These are phyloP conservation scores for Talaromyces islandicus DNA, from an alignment of 2,329 filamentous ascomycete species.

Conservation along the genomic window DNA sequence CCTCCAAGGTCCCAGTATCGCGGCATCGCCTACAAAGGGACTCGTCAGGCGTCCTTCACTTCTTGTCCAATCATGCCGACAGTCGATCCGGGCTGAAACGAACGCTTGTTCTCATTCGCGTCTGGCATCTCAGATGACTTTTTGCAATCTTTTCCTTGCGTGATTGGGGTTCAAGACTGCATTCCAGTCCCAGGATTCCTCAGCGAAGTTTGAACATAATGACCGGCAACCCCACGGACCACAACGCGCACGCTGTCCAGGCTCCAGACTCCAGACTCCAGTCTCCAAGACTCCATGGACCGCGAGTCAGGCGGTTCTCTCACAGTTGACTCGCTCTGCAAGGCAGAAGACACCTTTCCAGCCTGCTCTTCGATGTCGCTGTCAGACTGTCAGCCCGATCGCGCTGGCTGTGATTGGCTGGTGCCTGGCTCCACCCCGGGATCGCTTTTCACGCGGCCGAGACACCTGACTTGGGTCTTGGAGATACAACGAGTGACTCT, in stretches of 20 bases:
- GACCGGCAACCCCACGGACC: neutral
- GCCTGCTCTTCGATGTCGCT: neutral
- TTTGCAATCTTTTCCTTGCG: neutral
- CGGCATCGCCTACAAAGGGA: neutral
- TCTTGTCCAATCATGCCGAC: neutral
- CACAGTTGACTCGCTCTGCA: too few relatives aligned
- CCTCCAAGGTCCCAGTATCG: conserved; percentile 17
- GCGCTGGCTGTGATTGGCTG: conserved; percentile 6
- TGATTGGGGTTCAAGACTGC: neutral
- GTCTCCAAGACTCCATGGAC: too few relatives aligned
- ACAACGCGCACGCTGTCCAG: neutral
- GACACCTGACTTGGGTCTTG: conserved; percentile 1
- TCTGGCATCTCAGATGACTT: neutral
- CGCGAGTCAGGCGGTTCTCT: neutral
- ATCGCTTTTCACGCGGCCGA: conserved; percentile 4
- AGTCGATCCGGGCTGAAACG: neutral
- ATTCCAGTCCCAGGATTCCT: neutral
- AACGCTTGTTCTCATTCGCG: neutral
- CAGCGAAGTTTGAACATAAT: neutral
- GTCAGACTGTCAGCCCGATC: neutral
- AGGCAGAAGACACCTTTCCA: neutral
- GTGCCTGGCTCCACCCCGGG: neutral
- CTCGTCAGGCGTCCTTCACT: neutral
- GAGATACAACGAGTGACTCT: neutral
- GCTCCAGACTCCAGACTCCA: too few relatives aligned